phyloP scores from a whole-genome alignment of 257 asterid genomes.

The Przewalskia tangutica region DNA sequence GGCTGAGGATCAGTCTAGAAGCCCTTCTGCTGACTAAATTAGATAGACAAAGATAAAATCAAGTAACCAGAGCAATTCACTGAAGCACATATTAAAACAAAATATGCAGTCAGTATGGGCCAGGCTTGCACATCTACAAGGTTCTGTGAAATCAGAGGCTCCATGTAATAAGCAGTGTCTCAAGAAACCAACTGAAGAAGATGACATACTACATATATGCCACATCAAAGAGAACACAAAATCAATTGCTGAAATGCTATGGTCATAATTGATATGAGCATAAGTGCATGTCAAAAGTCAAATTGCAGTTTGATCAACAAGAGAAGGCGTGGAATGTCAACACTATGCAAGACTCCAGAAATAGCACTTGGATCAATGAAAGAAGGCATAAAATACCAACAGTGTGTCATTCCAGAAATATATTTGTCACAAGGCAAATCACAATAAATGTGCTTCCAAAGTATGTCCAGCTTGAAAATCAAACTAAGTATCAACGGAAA shows the following conservation, averaged over 20 bases:
- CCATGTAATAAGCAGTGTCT: neutral
- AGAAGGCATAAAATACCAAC: neutral
- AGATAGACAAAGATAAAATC: neutral
- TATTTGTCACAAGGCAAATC: neutral
- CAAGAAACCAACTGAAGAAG: neutral
- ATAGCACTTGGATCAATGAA: neutral
- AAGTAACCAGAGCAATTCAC: neutral
- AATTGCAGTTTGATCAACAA: neutral
- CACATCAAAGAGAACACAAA: neutral
- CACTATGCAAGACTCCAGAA: neutral
- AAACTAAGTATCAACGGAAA: neutral
- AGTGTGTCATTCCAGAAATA: neutral
- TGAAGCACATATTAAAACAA: neutral
- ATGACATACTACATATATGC: neutral
- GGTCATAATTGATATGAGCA: neutral
- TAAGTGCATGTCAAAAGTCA: neutral
- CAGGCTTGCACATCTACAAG: neutral
- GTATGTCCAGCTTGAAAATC: neutral
- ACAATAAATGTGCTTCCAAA: neutral
- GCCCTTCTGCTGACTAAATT: neutral
- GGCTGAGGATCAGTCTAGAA: neutral
- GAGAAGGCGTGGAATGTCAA: neutral
- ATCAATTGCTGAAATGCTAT: neutral
- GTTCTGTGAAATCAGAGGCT: neutral
- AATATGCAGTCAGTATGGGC: neutral